Evolutionary conservation across 768 basidiomycete species (phyloP), one percentile per base, ranked within the genome.

Genomic region (Tremella mesenterica): DNA sequence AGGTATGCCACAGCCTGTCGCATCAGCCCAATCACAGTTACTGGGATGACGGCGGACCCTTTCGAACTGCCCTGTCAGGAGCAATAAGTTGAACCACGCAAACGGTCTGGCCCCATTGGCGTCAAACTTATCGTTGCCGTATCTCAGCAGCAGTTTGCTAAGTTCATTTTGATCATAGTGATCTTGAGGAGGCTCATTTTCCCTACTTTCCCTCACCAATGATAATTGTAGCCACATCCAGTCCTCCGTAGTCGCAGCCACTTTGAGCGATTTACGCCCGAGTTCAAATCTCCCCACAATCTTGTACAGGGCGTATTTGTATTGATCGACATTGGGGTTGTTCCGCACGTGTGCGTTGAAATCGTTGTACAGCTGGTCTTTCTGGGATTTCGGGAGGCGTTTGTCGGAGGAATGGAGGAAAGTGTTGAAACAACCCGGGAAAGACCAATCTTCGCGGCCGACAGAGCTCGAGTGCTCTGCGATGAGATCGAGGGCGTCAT

Each of bases 151-250:
- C 34, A 73, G 54, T 21, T 57, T 66, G 1, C 61, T 73, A 14
- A 76, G 56, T 30, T 74, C 74, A 25, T 61, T 58, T 13, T 76
- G 59, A 30, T 69, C 69, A 74, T 54, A 85, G 79, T 59, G 88
- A 83, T 76, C 74, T n/a, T 60, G 85, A 29, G 84, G 81, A 60
- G 88, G 84, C 7, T 87, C 88, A 16, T 52, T 39, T 14, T 53
- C 58, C 29, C 50, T 52, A 28, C 38, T 55, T 50, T 95, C 88
- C 0, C 85, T 78, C 5, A 76, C 86, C 81, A 96, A 85, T 1
- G 84, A 79, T 13, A 97, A 79, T 75, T 99, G 92, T 77, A 92
- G 84, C 93, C 93, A 99, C 30, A 96, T 77, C 93, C 93, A 99
- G 73, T 99, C 95, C 70, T 96, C 95, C 1, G 88, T 91, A 1